Percentiles rank a stretch among this genome's conserved stretches.
phyloP scores from a whole-genome alignment of 169 alveolate genomes.

The Besnoitia besnoiti region DNA sequence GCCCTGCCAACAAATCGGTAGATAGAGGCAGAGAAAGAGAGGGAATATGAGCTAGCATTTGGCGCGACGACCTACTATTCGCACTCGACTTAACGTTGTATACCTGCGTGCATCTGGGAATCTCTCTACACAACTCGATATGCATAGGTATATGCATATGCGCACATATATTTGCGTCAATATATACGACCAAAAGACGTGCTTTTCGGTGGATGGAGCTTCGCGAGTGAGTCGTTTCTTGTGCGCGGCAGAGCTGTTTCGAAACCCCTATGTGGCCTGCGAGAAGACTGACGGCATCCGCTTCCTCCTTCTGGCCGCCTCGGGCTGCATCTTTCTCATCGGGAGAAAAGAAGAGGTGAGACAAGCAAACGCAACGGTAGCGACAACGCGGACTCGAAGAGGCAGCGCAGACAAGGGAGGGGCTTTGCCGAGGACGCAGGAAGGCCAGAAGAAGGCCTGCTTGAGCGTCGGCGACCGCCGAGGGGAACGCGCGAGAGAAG shows the following conservation, averaged over 20 bases:
- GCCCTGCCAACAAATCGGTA: neutral
- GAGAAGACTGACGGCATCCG: conserved; percentile 92
- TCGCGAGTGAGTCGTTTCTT: too few relatives aligned
- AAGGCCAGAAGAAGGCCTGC: too few relatives aligned
- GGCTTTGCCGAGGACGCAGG: too few relatives aligned
- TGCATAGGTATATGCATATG: neutral
- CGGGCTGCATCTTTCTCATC: conserved; percentile 82
- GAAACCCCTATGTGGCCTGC: conserved; percentile 88
- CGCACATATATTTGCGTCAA: neutral
- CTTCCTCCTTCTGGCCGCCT: conserved; percentile 73
- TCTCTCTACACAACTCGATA: neutral
- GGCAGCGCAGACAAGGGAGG: neutral
- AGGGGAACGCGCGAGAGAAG: too few relatives aligned
- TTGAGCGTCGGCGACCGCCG: too few relatives aligned
- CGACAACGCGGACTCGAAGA: neutral
- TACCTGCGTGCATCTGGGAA: too few relatives aligned
- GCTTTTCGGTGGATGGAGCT: too few relatives aligned
- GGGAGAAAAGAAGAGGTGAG: conserved; percentile 85
- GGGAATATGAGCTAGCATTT: too few relatives aligned
- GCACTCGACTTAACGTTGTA: too few relatives aligned
- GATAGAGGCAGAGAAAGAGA: too few relatives aligned
- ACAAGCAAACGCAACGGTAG: too few relatives aligned
- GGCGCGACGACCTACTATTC: too few relatives aligned
- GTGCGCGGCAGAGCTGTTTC: conserved; percentile 63
- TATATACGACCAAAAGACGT: neutral